Evolutionary conservation across 2,329 filamentous ascomycete genomes (phyloP).

Genomic region (Xylaria sp.): DNA sequence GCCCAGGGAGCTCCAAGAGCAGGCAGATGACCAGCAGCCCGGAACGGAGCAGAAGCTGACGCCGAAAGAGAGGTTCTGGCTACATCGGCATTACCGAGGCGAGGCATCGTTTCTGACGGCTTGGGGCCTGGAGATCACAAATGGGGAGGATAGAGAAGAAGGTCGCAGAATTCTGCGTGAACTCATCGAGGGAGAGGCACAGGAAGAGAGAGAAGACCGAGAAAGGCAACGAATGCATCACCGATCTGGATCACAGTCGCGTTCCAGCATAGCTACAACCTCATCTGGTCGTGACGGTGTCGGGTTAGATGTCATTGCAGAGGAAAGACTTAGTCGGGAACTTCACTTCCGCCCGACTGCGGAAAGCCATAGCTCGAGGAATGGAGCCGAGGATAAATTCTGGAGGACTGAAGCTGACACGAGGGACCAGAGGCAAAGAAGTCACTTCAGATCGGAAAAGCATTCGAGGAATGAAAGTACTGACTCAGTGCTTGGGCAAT

Average conservation of each 20-base stretch:
- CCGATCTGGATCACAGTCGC: conserved; percentile 27
- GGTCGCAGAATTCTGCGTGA: conserved; percentile 42
- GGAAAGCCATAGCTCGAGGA: conserved; percentile 13
- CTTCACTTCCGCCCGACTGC: conserved; percentile 15
- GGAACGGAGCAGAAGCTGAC: conserved; percentile 35
- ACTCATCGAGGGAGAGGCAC: conserved; percentile 42
- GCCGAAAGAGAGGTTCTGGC: conserved; percentile 44
- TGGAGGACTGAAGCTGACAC: conserved; percentile 20
- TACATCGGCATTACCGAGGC: conserved; percentile 46
- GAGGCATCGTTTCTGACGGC: conserved; percentile 46
- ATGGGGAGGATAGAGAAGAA: conserved; percentile 44
- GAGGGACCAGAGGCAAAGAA: conserved; percentile 10
- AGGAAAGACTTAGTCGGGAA: conserved; percentile 38
- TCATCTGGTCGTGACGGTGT: conserved; percentile 26
- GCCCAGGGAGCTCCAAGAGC: conserved; percentile 15
- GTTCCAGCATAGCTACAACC: conserved; percentile 26
- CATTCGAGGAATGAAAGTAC: conserved; percentile 43
- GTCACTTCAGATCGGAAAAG: conserved; percentile 15
- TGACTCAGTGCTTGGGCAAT: conserved; percentile 44
- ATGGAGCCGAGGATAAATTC: conserved; percentile 10
- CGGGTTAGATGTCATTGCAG: conserved; percentile 39
- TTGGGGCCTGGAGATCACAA: conserved; percentile 45
- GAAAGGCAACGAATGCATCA: conserved; percentile 32
- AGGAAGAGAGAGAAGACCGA: conserved; percentile 34
- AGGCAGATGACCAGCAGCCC: conserved; percentile 8